These are phyloP conservation scores for Helenozyma baotianmanensis DNA, from an alignment of 805 yeast species.

Conservation along the genomic window DNA sequence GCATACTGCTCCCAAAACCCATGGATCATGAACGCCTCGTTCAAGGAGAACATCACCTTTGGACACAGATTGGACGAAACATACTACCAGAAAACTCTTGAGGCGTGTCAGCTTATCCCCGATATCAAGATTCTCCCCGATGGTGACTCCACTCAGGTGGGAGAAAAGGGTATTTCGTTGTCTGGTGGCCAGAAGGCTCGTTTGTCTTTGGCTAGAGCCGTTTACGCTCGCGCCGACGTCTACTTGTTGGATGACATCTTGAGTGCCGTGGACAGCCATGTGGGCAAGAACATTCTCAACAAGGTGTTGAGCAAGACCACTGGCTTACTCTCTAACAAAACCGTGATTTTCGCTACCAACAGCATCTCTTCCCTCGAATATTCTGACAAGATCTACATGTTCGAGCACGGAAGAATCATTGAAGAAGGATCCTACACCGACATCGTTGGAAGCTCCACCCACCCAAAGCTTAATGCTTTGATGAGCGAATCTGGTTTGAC, in stretches of 20 bases:
- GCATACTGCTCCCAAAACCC: conserved; percentile 40
- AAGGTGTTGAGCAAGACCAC: conserved; percentile 24
- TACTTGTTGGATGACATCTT: conserved; percentile 39
- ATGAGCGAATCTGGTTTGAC: conserved; percentile 3
- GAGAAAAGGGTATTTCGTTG: conserved; percentile 40
- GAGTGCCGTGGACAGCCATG: conserved; percentile 42
- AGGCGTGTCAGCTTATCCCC: conserved; percentile 33
- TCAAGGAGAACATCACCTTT: conserved; percentile 36
- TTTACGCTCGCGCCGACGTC: conserved; percentile 36
- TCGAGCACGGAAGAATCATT: conserved; percentile 10
- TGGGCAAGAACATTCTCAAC: conserved; percentile 30
- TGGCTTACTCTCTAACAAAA: conserved; percentile 25
- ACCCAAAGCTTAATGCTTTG: conserved; percentile 8
- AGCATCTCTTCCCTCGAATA: conserved; percentile 7
- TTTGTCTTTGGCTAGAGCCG: conserved; percentile 38
- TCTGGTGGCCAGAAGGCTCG: conserved; percentile 44
- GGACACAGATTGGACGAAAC: conserved; percentile 29
- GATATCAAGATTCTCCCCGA: conserved; percentile 36
- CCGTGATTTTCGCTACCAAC: conserved; percentile 13
- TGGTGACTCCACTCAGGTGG: conserved; percentile 40
- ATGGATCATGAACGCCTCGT: conserved; percentile 39
- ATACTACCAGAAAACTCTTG: conserved; percentile 29
- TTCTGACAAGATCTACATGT: conserved; percentile 9
- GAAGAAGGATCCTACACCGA: conserved; percentile 7
- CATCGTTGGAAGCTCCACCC: background rate